Percentiles rank a stretch among this genome's conserved stretches.
phyloP scores from a whole-genome alignment of 495 filamentous ascomycete genomes.

The Hypoxylon subgilvum region DNA sequence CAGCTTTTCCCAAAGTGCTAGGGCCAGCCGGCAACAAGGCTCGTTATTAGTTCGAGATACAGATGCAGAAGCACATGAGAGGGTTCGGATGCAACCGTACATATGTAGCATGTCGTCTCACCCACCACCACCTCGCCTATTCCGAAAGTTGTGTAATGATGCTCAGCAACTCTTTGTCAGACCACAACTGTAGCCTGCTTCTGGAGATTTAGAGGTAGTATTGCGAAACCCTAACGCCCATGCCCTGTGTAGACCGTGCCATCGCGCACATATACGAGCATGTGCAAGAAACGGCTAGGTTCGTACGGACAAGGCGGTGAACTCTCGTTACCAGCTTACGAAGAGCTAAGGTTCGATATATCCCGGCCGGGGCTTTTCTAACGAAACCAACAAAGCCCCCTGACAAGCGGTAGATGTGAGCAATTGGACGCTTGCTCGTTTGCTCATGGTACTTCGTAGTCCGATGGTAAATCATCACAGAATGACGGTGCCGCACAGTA shows the following conservation, averaged over 20 bases:
- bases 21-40: slow-evolving; percentile 1
- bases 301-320: slow-evolving; percentile 19
- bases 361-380: slow-evolving; percentile 10
- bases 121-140: slow-evolving; percentile 28
- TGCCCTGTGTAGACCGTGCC: slow-evolving; percentile 15
- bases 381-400: slow-evolving; percentile 1
- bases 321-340: slow-evolving; percentile 11
- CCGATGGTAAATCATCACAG: no score
- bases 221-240: slow-evolving; percentile 9
- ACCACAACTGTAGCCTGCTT: no score
- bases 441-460: background rate
- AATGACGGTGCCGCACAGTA: slow-evolving; percentile 18
- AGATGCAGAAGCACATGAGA: slow-evolving; percentile 11
- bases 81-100: slow-evolving; percentile 28
- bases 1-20: slow-evolving; percentile 10
- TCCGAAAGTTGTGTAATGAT: slow-evolving; percentile 32
- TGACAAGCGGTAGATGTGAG: background rate
- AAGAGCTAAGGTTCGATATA: slow-evolving; percentile 1
- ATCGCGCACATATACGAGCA: slow-evolving; percentile 1
- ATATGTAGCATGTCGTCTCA: slow-evolving; percentile 21
- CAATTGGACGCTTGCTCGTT: background rate
- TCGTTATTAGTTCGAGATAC: slow-evolving; percentile 9
- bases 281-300: no score
- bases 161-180: slow-evolving; percentile 11
- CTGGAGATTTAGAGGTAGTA: no score